These are phyloP conservation scores for Chlorella variabilis DNA, from an alignment of 163 green algal species.

Conservation along the genomic window DNA sequence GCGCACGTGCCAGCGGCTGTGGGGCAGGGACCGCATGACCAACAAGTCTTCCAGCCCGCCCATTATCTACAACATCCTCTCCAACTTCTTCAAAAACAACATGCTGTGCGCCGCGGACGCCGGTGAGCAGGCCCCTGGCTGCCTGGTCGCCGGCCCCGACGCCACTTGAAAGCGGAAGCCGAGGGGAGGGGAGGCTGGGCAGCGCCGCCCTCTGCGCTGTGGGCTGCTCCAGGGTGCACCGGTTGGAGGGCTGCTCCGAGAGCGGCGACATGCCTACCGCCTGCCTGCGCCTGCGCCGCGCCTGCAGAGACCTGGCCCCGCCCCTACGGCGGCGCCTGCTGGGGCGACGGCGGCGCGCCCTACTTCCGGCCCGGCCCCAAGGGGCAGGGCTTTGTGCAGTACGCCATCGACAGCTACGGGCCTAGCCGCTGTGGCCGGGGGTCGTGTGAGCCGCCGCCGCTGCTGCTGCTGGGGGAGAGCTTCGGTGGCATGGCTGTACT, in stretches of 20 bases:
- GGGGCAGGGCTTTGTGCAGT: not conserved
- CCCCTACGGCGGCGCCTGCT: constrained; percentile 2
- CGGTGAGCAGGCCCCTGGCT: too few species aligned
- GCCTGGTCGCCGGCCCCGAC: too few species aligned
- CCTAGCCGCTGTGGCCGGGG: not conserved
- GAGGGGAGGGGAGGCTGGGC: too few species aligned
- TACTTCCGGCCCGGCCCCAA: not conserved
- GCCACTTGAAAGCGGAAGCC: too few species aligned
- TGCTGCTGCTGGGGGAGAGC: too few species aligned
- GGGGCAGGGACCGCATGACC: not conserved
- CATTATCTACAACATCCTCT: not conserved
- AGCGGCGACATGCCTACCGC: too few species aligned
- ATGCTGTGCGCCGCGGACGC: not conserved
- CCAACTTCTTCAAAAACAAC: not conserved
- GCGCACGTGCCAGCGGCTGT: not conserved
- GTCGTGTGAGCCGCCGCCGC: not conserved
- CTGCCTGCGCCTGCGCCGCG: too few species aligned
- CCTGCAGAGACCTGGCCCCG: not conserved
- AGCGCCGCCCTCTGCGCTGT: too few species aligned
- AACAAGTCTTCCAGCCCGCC: not conserved
- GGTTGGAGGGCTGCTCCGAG: too few species aligned
- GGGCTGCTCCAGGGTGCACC: too few species aligned
- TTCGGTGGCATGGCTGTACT: too few species aligned
- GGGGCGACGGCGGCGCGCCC: not conserved
- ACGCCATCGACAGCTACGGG: not conserved